These are phyloP conservation scores for Acrocalymma vagum DNA, from an alignment of 2,329 filamentous ascomycete genomes.

Conservation along the genomic window DNA sequence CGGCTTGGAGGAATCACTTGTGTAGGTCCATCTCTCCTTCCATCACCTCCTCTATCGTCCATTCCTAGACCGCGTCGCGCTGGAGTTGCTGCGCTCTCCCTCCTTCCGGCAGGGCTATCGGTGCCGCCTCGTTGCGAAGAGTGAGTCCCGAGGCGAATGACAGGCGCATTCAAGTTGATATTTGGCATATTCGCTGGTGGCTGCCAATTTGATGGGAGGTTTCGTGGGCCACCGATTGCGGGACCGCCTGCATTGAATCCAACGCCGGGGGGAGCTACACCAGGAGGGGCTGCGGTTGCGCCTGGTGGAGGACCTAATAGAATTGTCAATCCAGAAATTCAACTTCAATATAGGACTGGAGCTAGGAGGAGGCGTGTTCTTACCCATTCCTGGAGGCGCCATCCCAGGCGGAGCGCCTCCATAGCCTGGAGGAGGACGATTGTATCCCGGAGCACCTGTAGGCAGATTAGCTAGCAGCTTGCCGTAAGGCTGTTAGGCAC, in stretches of 20 bases:
- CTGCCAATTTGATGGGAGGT: conserved; percentile 84
- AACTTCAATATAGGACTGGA: no score
- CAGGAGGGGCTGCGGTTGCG: conserved; percentile 70
- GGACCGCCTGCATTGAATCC: conserved; percentile 74
- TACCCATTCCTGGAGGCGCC: conserved; percentile 84
- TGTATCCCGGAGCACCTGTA: conserved; percentile 68
- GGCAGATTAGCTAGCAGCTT: conserved; percentile 25
- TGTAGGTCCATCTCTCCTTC: conserved; percentile 72
- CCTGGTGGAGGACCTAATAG: conserved; percentile 12
- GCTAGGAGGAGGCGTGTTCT: no score
- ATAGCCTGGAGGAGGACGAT: conserved; percentile 78
- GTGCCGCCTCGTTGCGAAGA: conserved; percentile 65
- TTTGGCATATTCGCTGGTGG: conserved; percentile 91
- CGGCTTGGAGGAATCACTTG: conserved; percentile 81
- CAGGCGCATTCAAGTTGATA: conserved; percentile 97
- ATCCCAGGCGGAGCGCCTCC: conserved; percentile 77
- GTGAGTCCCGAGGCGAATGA: conserved; percentile 89
- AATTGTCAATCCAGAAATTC: not conserved
- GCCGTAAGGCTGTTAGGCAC: conserved; percentile 6
- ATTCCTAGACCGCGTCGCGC: conserved; percentile 65
- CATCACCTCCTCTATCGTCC: conserved; percentile 64
- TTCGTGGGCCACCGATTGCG: conserved; percentile 81
- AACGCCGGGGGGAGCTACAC: conserved; percentile 79
- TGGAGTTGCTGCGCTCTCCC: conserved; percentile 55
- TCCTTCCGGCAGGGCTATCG: conserved; percentile 55